Base-by-base conservation (phyloP, 2,329 filamentous ascomycete species). In the Colletotrichum graminicola region DNA sequence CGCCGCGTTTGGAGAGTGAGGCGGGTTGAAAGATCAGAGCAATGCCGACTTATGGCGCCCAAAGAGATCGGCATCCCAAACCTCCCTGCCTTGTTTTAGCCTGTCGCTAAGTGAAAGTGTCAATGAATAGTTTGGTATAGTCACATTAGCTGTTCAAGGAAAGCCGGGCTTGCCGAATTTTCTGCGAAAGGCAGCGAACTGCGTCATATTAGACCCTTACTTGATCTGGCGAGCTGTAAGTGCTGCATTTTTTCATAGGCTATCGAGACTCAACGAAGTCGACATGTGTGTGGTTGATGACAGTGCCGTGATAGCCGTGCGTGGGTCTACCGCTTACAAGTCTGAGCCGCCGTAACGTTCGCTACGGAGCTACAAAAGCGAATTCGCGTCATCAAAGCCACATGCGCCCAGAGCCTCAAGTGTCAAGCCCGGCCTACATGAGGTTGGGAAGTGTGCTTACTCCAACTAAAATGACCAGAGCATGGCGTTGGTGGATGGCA, bases 231-330 rank as follows among this genome's bases (percentile, higher is more conserved):
- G 39, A 23, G 45, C 29, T 32, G 29, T 49, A 26, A 68, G 52
- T 62, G 62, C 47, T 54, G 14, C 12, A 26, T 41, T 18, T 51
- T 1, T 34, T 29, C 8, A 23, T 49, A 45, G 49, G 49, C 23
- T 39, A 18, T 18, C 21, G 8, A 23, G 21, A 23, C 21, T 23
- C 21, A n/a, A 43, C 51, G 21, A 47, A 41, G 36, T 32, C 47
- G 23, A 29, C 29, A 56, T 32, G 21, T 36, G 34, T 32, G 21
- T 36, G 34, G 34, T 57, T 34, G n/a, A 23, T 36, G 43, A 29
- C 43, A 21, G 52, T 60, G 57, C 68, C 68, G 64, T 60, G 23
- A 26, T 52, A 63, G 49, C 68, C 68, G 68, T 56, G 23, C 52
- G 57, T 54, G 64, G 59, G 45, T 34, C 61, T 54, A 23, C 26